Percentiles rank a stretch among this genome's conserved stretches.
These are phyloP conservation scores for Mucor sp. DNA, from an alignment of 371 early-diverging fungal species.

Conservation along the genomic window DNA sequence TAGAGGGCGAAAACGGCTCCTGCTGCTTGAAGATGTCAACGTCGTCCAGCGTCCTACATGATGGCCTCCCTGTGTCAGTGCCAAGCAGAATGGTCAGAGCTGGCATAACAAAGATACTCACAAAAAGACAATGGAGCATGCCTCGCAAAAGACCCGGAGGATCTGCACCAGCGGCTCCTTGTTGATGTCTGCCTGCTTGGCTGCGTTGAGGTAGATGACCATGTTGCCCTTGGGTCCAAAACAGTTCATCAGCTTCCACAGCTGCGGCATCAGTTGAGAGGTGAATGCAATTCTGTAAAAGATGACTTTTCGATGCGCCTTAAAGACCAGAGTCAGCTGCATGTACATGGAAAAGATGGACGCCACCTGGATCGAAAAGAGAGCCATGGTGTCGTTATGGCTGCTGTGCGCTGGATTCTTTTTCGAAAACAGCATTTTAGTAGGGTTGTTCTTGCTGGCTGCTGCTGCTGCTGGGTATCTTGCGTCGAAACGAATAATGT, in stretches of 20 bases:
- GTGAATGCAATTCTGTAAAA: slow-evolving; percentile 63
- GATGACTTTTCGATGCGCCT: slow-evolving; percentile 53
- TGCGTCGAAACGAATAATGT: slow-evolving; percentile 35
- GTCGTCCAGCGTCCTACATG: slow-evolving; percentile 71
- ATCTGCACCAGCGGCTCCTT: slow-evolving; percentile 64
- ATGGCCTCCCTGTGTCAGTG: too few species aligned
- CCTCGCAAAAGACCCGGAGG: slow-evolving; percentile 65
- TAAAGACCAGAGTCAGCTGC: slow-evolving; percentile 43
- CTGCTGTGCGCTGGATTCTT: neutral
- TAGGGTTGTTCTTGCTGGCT: neutral
- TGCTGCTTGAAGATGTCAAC: slow-evolving; percentile 76
- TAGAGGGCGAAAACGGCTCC: slow-evolving; percentile 54
- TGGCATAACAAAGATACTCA: slow-evolving; percentile 33
- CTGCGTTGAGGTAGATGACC: slow-evolving; percentile 59
- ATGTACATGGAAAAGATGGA: slow-evolving; percentile 57
- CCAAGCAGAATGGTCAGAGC: too few species aligned
- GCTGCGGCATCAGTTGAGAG: slow-evolving; percentile 54
- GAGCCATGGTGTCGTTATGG: slow-evolving; percentile 10
- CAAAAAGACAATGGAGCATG: slow-evolving; percentile 58
- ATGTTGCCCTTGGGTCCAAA: slow-evolving; percentile 63
- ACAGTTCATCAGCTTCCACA: slow-evolving; percentile 64
- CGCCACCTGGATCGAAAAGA: slow-evolving; percentile 56
- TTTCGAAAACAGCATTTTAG: neutral
- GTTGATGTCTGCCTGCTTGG: slow-evolving; percentile 45
- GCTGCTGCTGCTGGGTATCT: slow-evolving; percentile 3